phyloP scores from a whole-genome alignment of 2,329 filamentous ascomycete species.

The Trichoderma atrobrunneum region DNA sequence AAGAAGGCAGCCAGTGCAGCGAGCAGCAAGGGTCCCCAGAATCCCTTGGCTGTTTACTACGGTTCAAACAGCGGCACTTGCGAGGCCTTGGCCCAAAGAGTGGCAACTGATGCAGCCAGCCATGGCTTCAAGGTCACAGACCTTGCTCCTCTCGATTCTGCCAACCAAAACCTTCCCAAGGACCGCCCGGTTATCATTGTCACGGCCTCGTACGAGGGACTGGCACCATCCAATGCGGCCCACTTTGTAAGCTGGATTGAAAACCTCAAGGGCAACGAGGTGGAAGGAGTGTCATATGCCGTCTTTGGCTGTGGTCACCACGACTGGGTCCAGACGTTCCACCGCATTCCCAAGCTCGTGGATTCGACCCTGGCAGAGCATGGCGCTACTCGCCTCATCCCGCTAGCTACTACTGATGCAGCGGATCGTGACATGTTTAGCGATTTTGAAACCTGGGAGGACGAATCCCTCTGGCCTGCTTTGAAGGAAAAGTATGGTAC shows the following conservation, averaged over 20 bases:
- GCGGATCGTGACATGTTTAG: conserved; percentile 64
- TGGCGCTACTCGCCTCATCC: conserved; percentile 35
- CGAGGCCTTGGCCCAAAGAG: conserved; percentile 62
- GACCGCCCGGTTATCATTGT: conserved; percentile 64
- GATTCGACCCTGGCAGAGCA: conserved; percentile 48
- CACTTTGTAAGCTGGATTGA: conserved; percentile 68
- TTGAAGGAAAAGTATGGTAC: conserved; percentile 47
- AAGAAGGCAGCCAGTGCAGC: neutral
- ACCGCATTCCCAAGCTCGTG: conserved; percentile 62
- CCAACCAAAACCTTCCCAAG: conserved; percentile 57
- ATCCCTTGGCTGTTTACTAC: conserved; percentile 64
- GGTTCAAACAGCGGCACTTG: conserved; percentile 75
- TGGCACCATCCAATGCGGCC: conserved; percentile 69
- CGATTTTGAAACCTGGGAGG: conserved; percentile 66
- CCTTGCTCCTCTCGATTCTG: conserved; percentile 59
- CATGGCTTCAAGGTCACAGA: conserved; percentile 58
- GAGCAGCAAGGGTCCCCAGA: conserved; percentile 25
- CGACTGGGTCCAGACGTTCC: conserved; percentile 63
- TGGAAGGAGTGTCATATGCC: conserved; percentile 60
- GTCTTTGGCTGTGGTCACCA: conserved; percentile 66
- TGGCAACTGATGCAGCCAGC: conserved; percentile 56
- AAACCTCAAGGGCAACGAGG: conserved; percentile 45
- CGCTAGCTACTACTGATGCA: conserved; percentile 58
- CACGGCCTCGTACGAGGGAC: conserved; percentile 70
- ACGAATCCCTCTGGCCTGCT: conserved; percentile 50